Evolutionary conservation across 257 asterid genomes (phyloP).

Genomic region (Fraxinus anomala): DNA sequence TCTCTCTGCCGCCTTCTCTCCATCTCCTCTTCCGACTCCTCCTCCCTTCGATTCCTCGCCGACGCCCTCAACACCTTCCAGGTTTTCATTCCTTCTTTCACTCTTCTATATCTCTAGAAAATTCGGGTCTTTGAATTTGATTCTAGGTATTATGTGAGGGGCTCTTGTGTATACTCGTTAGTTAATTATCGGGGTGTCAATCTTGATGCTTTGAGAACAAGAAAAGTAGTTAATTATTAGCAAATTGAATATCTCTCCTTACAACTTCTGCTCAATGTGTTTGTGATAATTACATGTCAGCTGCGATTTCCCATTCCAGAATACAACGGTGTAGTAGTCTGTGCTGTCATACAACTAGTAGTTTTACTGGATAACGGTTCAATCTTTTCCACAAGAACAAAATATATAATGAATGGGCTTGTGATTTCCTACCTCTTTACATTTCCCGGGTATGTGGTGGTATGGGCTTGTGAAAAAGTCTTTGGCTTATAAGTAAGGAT

Average conservation of each 20-base stretch:
- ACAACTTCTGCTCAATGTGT: neutral
- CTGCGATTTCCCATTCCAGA: neutral
- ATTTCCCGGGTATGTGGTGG: neutral
- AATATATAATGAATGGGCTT: neutral
- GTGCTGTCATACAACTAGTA: neutral
- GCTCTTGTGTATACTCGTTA: neutral
- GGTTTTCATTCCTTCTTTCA: constrained; percentile 39
- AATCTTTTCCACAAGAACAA: neutral
- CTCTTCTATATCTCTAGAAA: constrained; percentile 14
- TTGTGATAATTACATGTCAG: neutral
- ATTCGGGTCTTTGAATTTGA: neutral
- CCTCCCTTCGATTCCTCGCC: constrained; percentile 45
- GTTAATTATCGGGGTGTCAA: neutral
- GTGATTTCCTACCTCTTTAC: neutral
- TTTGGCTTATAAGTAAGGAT: neutral
- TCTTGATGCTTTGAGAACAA: neutral
- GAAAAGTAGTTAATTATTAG: neutral
- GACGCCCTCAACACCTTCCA: constrained; percentile 88
- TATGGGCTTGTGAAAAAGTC: neutral
- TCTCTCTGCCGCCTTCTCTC: constrained; percentile 74
- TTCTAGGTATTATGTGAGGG: neutral
- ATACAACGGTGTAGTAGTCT: neutral
- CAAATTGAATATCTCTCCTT: neutral
- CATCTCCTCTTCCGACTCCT: constrained; percentile 51
- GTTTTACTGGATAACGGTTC: neutral